Conservation (phyloP, 106 monocot genomes). For the Dendrobium nobile region DNA sequence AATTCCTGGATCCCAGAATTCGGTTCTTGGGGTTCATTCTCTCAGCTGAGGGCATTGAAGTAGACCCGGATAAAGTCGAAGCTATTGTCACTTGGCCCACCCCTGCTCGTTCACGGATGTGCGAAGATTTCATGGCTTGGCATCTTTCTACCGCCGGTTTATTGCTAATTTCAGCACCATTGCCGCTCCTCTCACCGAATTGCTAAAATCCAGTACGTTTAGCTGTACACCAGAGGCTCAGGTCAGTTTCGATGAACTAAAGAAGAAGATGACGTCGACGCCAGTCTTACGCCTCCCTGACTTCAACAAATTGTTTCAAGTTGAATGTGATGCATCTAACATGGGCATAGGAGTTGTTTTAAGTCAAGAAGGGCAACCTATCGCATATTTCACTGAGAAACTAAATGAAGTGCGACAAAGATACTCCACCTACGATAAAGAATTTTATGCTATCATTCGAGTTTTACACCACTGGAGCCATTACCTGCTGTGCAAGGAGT, state of each 20-base stretch:
- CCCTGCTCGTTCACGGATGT: neutral
- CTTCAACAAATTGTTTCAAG: conserved; percentile 4
- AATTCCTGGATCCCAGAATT: neutral
- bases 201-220: neutral
- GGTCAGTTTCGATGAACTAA: neutral
- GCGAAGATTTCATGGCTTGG: conserved; percentile 7
- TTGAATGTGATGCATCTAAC: conserved; percentile 2
- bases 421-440: conserved; percentile 1
- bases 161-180: conserved; percentile 4
- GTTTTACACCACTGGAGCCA: neutral
- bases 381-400: conserved; percentile 9
- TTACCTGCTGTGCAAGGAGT: neutral
- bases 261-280: neutral
- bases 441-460: conserved; percentile 7
- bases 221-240: neutral
- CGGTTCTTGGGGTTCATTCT: conserved; percentile 1
- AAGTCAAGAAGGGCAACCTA: conserved; percentile 4
- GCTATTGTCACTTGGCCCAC: neutral
- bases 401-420: neutral
- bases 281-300: neutral
- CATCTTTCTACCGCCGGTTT: neutral
- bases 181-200: neutral
- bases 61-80: neutral
- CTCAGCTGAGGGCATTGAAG: neutral
- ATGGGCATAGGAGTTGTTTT: conserved; percentile 1